A percentile compares a stretch with the other conserved stretches of the same genome.
phyloP scores from a whole-genome alignment of 257 asterid species.

The Salvia rosmarinus region DNA sequence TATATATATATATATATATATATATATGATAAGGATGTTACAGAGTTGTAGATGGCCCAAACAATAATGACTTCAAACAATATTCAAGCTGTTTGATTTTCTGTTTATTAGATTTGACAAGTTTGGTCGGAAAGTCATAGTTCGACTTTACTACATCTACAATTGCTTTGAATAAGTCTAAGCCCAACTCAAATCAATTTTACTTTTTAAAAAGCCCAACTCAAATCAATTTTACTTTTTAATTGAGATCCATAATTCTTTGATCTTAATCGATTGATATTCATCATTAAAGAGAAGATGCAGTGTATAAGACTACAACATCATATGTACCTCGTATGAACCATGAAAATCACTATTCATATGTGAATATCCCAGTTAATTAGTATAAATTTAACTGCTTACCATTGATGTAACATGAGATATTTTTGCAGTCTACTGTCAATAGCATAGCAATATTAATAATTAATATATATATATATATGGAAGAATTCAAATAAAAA shows the following conservation, averaged over 20 bases:
- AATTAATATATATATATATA: no score
- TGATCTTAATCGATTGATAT: no score
- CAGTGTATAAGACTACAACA: no score
- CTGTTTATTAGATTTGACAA: slow-evolving; percentile 25
- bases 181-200: neutral
- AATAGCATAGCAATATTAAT: no score
- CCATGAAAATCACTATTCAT: neutral
- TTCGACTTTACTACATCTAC: neutral
- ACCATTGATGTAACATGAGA: neutral
- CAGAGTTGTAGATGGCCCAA: neutral
- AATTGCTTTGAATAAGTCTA: neutral
- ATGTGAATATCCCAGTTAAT: neutral
- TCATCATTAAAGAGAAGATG: no score
- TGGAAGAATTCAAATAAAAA: no score
- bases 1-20: no score
- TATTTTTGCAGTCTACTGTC: no score
- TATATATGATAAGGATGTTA: no score
- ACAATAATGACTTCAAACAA: neutral
- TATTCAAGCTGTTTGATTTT: neutral
- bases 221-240: slow-evolving; percentile 24
- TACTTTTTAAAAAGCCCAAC: neutral
- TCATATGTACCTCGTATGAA: no score
- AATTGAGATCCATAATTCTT: no score
- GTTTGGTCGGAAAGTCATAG: neutral
- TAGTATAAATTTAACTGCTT: neutral